Percentiles rank a stretch among this genome's conserved stretches.
phyloP scores from a whole-genome alignment of 2,329 filamentous ascomycete genomes.

The Ophiostoma montium region DNA sequence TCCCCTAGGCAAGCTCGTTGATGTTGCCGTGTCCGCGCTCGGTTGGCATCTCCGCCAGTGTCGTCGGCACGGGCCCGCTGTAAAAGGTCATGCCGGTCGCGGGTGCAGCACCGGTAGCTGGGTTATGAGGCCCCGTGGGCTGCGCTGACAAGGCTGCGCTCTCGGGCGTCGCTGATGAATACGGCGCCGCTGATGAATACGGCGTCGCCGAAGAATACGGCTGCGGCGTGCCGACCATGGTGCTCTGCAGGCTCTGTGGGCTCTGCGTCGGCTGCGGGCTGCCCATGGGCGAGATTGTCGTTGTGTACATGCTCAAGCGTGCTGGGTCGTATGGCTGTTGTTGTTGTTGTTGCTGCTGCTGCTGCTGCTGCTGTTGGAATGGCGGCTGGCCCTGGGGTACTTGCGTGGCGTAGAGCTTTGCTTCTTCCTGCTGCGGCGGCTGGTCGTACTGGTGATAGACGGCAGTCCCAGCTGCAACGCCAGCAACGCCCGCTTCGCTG shows the following conservation, averaged over 20 bases:
- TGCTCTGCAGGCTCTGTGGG: neutral
- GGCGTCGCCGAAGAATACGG: too few relatives aligned
- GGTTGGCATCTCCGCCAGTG: constrained; percentile 19
- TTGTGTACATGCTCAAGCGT: neutral
- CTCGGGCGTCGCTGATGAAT: neutral
- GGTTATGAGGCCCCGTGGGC: too few relatives aligned
- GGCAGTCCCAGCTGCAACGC: neutral
- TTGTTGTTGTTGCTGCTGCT: constrained; percentile 4
- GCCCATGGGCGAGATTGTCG: neutral
- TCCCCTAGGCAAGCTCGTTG: constrained; percentile 19
- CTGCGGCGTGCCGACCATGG: neutral
- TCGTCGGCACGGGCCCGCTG: constrained; percentile 11
- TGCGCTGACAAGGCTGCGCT: neutral
- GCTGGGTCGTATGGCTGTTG: constrained; percentile 2
- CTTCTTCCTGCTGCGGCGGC: neutral
- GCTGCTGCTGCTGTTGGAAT: neutral
- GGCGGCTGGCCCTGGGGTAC: neutral
- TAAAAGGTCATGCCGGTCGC: constrained; percentile 11
- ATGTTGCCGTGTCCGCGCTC: constrained; percentile 19
- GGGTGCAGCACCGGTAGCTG: too few relatives aligned
- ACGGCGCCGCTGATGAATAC: too few relatives aligned
- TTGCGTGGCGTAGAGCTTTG: constrained; percentile 5
- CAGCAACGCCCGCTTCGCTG: neutral
- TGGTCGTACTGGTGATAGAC: constrained; percentile 2
- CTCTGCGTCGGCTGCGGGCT: constrained; percentile 1